Percentiles rank a stretch among this genome's conserved stretches.
Conservation (phyloP, 1,139 yeast genomes). For the Pneumocystis wakefieldiae region DNA sequence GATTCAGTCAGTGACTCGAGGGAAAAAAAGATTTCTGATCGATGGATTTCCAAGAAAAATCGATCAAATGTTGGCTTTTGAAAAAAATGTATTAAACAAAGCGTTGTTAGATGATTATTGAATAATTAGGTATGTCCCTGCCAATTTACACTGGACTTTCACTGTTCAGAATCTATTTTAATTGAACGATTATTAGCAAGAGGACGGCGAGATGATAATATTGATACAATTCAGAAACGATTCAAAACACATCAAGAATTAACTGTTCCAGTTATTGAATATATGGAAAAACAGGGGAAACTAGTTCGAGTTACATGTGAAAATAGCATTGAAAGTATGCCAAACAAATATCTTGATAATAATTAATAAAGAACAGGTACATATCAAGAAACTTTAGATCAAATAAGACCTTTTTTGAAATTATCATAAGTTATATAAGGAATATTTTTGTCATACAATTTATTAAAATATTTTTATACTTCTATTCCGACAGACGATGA, state of each 20-base stretch:
- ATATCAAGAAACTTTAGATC: background rate
- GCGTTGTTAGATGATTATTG: background rate
- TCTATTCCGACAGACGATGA: background rate
- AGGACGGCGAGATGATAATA: conserved; percentile 86
- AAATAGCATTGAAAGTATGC: conserved; percentile 47
- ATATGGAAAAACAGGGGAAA: conserved; percentile 57
- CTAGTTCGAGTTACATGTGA: conserved; percentile 72
- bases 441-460: background rate
- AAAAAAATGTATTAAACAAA: conserved; percentile 48
- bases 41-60: conserved; percentile 97
- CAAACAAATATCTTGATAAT: background rate
- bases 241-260: conserved; percentile 76
- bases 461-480: background rate
- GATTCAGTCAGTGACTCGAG: conserved; percentile 35
- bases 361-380: background rate
- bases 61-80: conserved; percentile 94
- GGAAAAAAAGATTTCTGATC: conserved; percentile 52
- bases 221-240: conserved; percentile 78
- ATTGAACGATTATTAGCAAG: conserved; percentile 69
- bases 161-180: conserved; percentile 88
- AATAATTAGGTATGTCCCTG: conserved; percentile 26
- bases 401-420: background rate
- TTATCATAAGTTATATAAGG: background rate
- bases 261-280: conserved; percentile 85
- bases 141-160: conserved; percentile 73